Conservation (phyloP, 768 basidiomycete species). For the Calocybe gangraenosa region DNA sequence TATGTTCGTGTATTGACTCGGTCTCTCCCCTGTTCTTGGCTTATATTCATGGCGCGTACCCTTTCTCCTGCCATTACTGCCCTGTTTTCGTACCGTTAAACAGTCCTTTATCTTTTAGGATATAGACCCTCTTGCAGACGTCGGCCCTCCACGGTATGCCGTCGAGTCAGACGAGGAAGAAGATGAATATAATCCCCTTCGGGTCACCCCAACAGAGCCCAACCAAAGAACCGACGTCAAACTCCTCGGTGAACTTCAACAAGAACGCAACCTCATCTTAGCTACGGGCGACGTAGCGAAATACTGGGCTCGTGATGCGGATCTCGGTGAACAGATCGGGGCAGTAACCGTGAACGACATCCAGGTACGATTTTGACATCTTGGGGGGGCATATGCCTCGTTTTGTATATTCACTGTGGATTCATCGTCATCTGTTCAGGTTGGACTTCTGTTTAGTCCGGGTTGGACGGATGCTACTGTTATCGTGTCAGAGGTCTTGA, state of each 20-base stretch:
- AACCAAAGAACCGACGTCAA: constrained; percentile 27
- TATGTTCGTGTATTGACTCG: background rate
- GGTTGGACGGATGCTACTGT: constrained; percentile 42
- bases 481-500: constrained; percentile 49
- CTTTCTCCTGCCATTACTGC: background rate
- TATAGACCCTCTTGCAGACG: constrained; percentile 52
- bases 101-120: constrained; percentile 28
- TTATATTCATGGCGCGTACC: background rate
- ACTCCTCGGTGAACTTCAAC: constrained; percentile 31
- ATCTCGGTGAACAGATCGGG: constrained; percentile 49
- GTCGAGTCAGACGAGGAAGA: constrained; percentile 69
- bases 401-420: background rate
- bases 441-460: constrained; percentile 48
- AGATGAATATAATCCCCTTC: constrained; percentile 50
- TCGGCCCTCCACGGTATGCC: constrained; percentile 53
- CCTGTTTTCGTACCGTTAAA: no score
- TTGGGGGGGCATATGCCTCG: background rate
- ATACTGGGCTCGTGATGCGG: constrained; percentile 48
- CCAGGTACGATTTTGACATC: constrained; percentile 34
- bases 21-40: background rate
- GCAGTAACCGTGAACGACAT: constrained; percentile 39
- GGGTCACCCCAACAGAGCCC: constrained; percentile 15
- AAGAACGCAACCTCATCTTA: constrained; percentile 32
- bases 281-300: constrained; percentile 42
- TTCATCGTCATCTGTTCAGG: constrained; percentile 27